Percentiles rank a stretch among this genome's conserved stretches.
These are phyloP conservation scores for Hordeum pubiflorum DNA, from an alignment of 202 grass and related monocot species.

Conservation along the genomic window DNA sequence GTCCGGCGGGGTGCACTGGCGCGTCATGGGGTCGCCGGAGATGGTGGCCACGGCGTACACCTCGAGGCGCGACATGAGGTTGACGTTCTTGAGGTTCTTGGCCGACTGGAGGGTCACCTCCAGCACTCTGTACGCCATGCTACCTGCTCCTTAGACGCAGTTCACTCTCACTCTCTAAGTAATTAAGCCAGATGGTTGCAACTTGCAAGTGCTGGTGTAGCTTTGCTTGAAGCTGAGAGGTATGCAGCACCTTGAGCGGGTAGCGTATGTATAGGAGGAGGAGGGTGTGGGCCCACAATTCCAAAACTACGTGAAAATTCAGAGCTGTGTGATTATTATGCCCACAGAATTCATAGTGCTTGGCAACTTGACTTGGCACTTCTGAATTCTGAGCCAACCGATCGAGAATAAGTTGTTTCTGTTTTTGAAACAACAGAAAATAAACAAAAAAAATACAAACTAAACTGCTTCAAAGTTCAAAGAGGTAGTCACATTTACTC, in stretches of 20 bases:
- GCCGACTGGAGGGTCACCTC: slow-evolving; percentile 61
- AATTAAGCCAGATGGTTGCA: not conserved
- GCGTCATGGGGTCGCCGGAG: slow-evolving; percentile 34
- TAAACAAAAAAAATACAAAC: not conserved
- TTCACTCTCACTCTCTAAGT: not conserved
- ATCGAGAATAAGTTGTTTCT: not conserved
- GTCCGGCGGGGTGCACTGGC: slow-evolving; percentile 50
- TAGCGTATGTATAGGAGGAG: slow-evolving; percentile 18
- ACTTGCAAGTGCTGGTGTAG: not conserved
- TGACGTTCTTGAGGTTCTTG: slow-evolving; percentile 54
- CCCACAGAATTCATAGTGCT: no score
- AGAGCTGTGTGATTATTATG: not conserved
- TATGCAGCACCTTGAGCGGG: not conserved
- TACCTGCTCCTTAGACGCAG: not conserved
- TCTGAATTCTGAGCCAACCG: not conserved
- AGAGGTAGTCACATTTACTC: not conserved
- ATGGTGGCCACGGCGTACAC: slow-evolving; percentile 56
- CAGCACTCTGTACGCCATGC: slow-evolving; percentile 53
- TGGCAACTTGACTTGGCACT: not conserved
- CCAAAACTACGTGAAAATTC: not conserved
- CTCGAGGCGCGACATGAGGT: slow-evolving; percentile 55
- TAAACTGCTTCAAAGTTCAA: not conserved
- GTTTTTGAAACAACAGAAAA: not conserved
- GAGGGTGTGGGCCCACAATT: not conserved
- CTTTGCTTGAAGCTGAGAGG: not conserved